These are phyloP conservation scores for Fusarium sp. DNA, from an alignment of 2,329 filamentous ascomycete species.

Conservation along the genomic window DNA sequence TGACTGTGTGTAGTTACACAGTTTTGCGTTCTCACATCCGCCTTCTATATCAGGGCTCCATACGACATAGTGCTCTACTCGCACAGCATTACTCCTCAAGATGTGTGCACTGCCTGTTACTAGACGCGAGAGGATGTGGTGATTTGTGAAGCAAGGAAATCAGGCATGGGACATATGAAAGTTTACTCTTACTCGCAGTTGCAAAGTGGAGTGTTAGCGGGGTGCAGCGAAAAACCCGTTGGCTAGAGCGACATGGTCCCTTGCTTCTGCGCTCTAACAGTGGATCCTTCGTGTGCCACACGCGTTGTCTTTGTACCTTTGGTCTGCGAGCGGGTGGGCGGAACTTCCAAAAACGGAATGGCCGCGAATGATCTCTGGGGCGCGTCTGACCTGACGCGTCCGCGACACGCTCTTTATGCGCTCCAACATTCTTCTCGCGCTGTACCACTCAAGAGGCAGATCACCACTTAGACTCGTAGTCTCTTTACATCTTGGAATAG, in stretches of 20 bases:
- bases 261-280: neutral
- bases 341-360: neutral
- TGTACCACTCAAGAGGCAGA: neutral
- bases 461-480: neutral
- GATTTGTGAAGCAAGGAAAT: neutral
- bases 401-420: neutral
- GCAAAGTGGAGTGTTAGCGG: neutral
- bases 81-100: neutral
- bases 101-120: neutral
- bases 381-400: neutral
- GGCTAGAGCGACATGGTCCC: neutral
- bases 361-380: neutral
- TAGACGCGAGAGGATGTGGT: neutral
- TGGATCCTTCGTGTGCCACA: neutral
- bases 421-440: neutral
- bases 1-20: neutral
- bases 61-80: neutral
- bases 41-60: neutral
- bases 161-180: neutral
- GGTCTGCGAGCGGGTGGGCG: neutral
- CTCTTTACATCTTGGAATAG: neutral
- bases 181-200: neutral
- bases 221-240: neutral
- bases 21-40: neutral
- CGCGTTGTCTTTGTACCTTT: neutral